Conservation (phyloP, 768 basidiomycete genomes). For the Ephemerocybe angulata region DNA sequence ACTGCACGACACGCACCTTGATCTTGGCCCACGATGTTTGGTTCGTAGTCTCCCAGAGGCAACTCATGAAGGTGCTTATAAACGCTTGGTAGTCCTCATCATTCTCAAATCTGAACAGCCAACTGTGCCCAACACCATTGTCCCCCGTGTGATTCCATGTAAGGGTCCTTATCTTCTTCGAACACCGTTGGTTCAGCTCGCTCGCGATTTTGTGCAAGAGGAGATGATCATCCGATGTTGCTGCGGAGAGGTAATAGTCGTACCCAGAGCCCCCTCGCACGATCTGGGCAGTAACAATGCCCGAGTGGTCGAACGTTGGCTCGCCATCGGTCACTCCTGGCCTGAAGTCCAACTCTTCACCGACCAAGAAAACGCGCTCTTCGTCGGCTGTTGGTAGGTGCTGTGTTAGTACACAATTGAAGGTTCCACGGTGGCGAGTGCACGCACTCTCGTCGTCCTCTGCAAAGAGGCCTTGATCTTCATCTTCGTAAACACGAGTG, state of each 20-base stretch:
- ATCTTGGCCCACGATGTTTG: constrained; percentile 71
- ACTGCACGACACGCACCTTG: constrained; percentile 55
- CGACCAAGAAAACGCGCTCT: constrained; percentile 88
- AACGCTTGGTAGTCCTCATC: constrained; percentile 57
- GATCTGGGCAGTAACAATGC: constrained; percentile 52
- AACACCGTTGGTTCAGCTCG: constrained; percentile 72
- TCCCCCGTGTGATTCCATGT: constrained; percentile 82
- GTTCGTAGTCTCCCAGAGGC: constrained; percentile 80
- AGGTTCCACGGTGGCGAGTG: no score
- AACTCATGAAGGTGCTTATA: constrained; percentile 60
- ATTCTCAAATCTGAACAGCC: constrained; percentile 71
- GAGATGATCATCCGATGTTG: constrained; percentile 43
- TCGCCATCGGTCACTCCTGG: constrained; percentile 70
- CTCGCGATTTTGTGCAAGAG: constrained; percentile 61
- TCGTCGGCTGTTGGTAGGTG: constrained; percentile 71
- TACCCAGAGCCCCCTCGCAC: constrained; percentile 43
- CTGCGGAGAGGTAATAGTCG: constrained; percentile 58
- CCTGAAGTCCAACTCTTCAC: constrained; percentile 85
- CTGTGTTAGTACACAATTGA: no score
- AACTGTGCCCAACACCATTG: constrained; percentile 59
- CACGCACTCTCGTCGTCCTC: no score
- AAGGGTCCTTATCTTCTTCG: constrained; percentile 60
- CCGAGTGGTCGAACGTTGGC: constrained; percentile 64
- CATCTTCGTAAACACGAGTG: constrained; percentile 96
- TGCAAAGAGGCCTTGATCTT: constrained; percentile 90